Percentiles rank a stretch among this genome's conserved stretches.
phyloP scores from a whole-genome alignment of 2,329 filamentous ascomycete species.

The Penicillium sp. region DNA sequence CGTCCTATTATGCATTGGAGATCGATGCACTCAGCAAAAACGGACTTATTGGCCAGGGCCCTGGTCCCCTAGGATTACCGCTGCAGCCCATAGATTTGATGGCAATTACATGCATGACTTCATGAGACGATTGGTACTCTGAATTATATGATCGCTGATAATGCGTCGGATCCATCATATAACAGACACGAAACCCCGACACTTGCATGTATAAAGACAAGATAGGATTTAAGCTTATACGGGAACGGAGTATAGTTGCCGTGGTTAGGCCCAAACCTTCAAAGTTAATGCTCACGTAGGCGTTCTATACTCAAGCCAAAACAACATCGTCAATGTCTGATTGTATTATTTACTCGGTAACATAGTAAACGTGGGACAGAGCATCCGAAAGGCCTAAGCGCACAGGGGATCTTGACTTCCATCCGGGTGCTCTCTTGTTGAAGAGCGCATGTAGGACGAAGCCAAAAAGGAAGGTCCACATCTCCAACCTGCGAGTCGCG shows the following conservation, averaged over 20 bases:
- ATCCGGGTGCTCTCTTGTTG: slow-evolving; percentile 7
- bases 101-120: slow-evolving; percentile 2
- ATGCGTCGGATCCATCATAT: background rate
- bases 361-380: background rate
- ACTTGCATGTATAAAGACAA: background rate
- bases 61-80: slow-evolving; percentile 10
- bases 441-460: slow-evolving; percentile 15
- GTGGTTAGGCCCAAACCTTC: no score
- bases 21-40: background rate
- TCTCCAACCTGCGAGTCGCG: slow-evolving; percentile 16
- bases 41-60: slow-evolving; percentile 2
- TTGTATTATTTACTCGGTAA: background rate
- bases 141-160: background rate
- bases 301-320: background rate
- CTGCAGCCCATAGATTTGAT: slow-evolving; percentile 11
- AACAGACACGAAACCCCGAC: no score
- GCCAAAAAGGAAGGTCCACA: slow-evolving; percentile 7
- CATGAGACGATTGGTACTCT: background rate
- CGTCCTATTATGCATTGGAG: background rate
- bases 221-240: background rate
- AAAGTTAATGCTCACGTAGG: no score
- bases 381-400: slow-evolving; percentile 10
- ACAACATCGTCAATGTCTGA: no score
- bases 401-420: slow-evolving; percentile 11
- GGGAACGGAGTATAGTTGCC: background rate